Evolutionary conservation across 169 alveolate species (phyloP).

Genomic region (Plasmodium knowlesi): DNA sequence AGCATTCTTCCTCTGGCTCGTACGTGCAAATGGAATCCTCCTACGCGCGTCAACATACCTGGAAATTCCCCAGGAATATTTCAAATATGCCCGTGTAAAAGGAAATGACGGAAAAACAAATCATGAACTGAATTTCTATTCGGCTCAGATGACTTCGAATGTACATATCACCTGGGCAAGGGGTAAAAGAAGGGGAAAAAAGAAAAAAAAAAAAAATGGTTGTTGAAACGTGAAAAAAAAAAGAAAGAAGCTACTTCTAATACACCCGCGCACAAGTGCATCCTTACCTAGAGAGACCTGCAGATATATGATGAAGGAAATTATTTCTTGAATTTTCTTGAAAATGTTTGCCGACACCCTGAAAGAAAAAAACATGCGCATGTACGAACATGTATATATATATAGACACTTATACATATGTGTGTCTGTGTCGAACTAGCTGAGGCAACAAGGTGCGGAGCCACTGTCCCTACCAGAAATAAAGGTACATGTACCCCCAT

Average conservation of each 20-base stretch:
- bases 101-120: slow-evolving; percentile 66
- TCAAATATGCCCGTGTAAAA: slow-evolving; percentile 72
- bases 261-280: neutral
- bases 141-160: slow-evolving; percentile 62
- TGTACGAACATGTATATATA: neutral
- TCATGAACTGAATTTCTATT: slow-evolving; percentile 68
- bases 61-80: slow-evolving; percentile 59
- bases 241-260: neutral
- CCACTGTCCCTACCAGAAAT: slow-evolving; percentile 27
- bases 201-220: no score
- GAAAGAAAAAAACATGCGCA: neutral
- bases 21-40: neutral
- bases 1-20: neutral
- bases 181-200: neutral
- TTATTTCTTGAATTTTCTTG: slow-evolving; percentile 58
- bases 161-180: slow-evolving; percentile 51
- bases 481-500: slow-evolving; percentile 47
- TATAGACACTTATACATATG: neutral
- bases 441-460: neutral
- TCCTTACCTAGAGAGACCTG: slow-evolving; percentile 64
- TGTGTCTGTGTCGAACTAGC: neutral
- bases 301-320: slow-evolving; percentile 63
- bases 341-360: slow-evolving; percentile 67
- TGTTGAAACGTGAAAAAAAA: neutral
- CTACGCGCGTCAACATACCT: neutral